Conservation (phyloP, 345 rosid species). For the Eucalyptus guilfoylei region DNA sequence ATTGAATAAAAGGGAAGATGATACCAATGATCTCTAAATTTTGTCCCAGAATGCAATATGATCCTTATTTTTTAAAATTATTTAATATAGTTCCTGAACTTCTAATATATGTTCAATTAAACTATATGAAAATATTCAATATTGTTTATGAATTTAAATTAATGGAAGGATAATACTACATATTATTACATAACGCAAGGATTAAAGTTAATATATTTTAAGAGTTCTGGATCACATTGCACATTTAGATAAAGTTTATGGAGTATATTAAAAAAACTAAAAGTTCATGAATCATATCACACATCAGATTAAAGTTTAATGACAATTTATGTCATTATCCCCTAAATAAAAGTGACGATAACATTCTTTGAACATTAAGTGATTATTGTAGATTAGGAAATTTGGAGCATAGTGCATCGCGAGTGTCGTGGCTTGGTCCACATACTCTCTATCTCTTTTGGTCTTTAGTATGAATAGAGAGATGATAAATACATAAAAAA, state of each 20-base stretch:
- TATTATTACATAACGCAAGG: no score
- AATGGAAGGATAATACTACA: no score
- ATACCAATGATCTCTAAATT: background rate
- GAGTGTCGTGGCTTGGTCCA: background rate
- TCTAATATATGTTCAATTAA: no score
- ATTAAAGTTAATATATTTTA: no score
- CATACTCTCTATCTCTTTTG: background rate
- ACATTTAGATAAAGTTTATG: no score
- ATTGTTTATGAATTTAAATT: rapidly evolving
- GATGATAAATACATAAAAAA: background rate
- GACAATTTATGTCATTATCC: background rate
- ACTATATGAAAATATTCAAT: no score
- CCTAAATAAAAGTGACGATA: background rate
- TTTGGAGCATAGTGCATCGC: background rate
- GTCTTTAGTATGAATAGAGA: background rate
- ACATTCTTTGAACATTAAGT: background rate
- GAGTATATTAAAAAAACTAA: no score
- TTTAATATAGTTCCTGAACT: rapidly evolving
- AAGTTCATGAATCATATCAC: rapidly evolving
- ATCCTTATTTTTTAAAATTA: no score
- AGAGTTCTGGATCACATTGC: no score
- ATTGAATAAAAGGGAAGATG: background rate
- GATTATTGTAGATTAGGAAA: background rate
- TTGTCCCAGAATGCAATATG: rapidly evolving
- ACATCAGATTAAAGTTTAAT: no score